phyloP scores from a whole-genome alignment of 2,329 filamentous ascomycete genomes.

The Fusarium pseudoanthophilum region DNA sequence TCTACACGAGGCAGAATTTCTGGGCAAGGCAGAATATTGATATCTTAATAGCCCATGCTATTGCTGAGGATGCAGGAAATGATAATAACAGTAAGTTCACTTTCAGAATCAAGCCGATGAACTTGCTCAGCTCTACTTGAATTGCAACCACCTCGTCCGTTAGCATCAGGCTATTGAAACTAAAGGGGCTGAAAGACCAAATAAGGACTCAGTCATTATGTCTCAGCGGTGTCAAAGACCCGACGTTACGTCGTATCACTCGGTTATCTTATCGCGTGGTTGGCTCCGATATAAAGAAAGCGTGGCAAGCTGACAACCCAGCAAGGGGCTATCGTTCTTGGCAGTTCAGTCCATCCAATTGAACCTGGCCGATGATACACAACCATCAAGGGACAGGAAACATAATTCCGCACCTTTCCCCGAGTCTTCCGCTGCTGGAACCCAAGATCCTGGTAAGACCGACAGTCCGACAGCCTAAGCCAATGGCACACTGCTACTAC shows the following conservation, averaged over 20 bases:
- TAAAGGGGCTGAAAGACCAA: rapidly evolving
- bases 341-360: background rate
- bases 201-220: background rate
- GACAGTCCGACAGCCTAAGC: background rate
- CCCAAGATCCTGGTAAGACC: background rate
- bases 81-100: rapidly evolving
- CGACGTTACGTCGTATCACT: background rate
- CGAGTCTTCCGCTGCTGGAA: background rate
- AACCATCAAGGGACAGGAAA: background rate
- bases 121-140: background rate
- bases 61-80: rapidly evolving
- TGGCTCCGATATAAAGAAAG: background rate
- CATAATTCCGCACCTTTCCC: background rate
- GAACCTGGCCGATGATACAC: rapidly evolving
- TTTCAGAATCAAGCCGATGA: background rate
- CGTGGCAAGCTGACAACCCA: background rate
- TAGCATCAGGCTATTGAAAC: background rate
- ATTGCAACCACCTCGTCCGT: background rate
- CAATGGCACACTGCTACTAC: background rate
- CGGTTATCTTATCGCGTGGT: background rate
- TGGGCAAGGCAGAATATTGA: rapidly evolving
- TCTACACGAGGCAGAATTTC: background rate
- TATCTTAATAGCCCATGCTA: rapidly evolving
- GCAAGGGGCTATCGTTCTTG: background rate
- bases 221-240: background rate